phyloP scores from a whole-genome alignment of 257 asterid genomes.

The Solanum rostratum region DNA sequence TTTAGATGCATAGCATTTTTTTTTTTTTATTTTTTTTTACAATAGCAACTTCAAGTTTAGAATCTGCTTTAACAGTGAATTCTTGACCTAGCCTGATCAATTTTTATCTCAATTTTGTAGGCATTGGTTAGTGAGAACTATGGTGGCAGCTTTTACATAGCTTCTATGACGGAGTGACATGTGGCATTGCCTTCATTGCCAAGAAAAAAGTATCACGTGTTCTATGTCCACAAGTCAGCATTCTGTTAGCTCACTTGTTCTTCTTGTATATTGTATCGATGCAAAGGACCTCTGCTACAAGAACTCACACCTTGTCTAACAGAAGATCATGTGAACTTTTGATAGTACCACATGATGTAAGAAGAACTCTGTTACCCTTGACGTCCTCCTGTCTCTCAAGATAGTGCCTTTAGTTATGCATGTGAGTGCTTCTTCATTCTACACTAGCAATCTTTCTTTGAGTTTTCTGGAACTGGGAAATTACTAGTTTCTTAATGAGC shows the following conservation, averaged over 20 bases:
- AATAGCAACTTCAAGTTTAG: background rate
- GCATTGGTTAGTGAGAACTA: constrained; percentile 57
- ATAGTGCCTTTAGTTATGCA: background rate
- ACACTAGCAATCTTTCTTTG: background rate
- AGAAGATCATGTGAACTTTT: background rate
- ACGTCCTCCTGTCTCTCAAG: background rate
- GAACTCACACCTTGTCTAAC: background rate
- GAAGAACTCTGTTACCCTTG: background rate
- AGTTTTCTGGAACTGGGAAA: background rate
- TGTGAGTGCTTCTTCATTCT: background rate
- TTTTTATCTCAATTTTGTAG: constrained; percentile 21
- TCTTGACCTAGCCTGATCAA: background rate
- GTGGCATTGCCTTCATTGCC: background rate
- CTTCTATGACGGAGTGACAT: constrained; percentile 13
- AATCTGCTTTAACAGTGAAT: background rate
- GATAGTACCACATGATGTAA: background rate
- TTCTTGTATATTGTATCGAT: background rate
- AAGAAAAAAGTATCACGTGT: background rate
- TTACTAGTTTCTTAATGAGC: background rate
- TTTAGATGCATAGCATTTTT: background rate
- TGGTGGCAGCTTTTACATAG: constrained; percentile 63
- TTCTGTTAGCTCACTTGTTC: background rate
- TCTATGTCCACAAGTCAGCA: background rate
- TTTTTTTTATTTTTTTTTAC: background rate
- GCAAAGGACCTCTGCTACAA: background rate